Percentiles rank a stretch among this genome's conserved stretches.
phyloP scores from a whole-genome alignment of 2,329 filamentous ascomycete genomes.

The Pyrenophora seminiperda region DNA sequence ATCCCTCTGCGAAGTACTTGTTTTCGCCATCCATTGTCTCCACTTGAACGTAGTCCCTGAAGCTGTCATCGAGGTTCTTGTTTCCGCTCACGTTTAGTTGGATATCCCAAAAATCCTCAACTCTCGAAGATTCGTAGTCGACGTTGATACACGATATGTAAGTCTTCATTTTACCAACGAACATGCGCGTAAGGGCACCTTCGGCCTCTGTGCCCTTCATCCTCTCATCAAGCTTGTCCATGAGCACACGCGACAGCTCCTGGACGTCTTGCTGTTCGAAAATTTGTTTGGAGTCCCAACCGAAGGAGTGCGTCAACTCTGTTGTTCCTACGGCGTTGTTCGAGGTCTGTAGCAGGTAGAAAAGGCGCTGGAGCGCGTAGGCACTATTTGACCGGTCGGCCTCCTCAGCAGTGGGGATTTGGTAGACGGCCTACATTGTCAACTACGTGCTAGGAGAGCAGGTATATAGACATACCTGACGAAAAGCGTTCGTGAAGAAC shows the following conservation, averaged over 20 bases:
- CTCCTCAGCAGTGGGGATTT: slow-evolving; percentile 90
- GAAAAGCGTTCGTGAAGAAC: slow-evolving; percentile 76
- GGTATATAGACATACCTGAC: slow-evolving; percentile 67
- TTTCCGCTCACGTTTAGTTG: slow-evolving; percentile 96
- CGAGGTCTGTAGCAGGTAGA: slow-evolving; percentile 92
- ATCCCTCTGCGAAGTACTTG: slow-evolving; percentile 92
- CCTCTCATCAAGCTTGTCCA: slow-evolving; percentile 94
- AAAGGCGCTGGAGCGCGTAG: slow-evolving; percentile 89
- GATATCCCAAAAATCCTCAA: slow-evolving; percentile 99
- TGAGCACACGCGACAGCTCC: slow-evolving; percentile 92
- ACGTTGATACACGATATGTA: slow-evolving; percentile 99
- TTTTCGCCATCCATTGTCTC: slow-evolving; percentile 98
- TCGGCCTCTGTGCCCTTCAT: slow-evolving; percentile 97
- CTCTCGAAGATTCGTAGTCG: slow-evolving; percentile 91
- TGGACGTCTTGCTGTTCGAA: slow-evolving; percentile 99
- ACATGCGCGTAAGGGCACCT: slow-evolving; percentile 85
- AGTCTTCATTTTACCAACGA: slow-evolving; percentile 97
- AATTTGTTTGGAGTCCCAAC: slow-evolving; percentile 96
- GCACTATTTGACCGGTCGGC: slow-evolving; percentile 84
- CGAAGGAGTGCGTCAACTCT: slow-evolving; percentile 94
- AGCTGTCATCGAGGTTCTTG: slow-evolving; percentile 90
- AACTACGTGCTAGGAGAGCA: background rate
- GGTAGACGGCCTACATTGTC: slow-evolving; percentile 78
- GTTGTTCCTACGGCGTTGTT: slow-evolving; percentile 83
- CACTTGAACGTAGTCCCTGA: slow-evolving; percentile 93